Percentiles rank a stretch among this genome's conserved stretches.
phyloP scores from a whole-genome alignment of 73 alveolate species.

The Paraurostyla sp. region DNA sequence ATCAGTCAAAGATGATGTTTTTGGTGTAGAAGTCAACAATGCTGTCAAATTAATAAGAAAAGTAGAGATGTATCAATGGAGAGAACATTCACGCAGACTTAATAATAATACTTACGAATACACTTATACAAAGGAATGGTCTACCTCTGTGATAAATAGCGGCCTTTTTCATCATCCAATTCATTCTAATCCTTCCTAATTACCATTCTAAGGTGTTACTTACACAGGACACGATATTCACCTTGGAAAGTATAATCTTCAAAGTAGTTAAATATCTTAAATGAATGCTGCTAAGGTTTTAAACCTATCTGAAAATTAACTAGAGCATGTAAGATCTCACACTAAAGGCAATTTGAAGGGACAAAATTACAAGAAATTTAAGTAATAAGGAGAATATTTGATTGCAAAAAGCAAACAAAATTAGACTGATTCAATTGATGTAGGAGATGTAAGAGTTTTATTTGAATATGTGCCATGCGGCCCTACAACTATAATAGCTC shows the following conservation, averaged over 20 bases:
- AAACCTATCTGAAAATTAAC: no score
- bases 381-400: background rate
- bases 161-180: background rate
- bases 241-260: no score
- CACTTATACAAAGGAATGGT: slow-evolving; percentile 41
- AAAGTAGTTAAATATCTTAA: no score
- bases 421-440: background rate
- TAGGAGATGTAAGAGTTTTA: background rate
- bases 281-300: background rate
- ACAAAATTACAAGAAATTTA: no score
- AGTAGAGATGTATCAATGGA: slow-evolving; percentile 59
- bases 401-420: no score
- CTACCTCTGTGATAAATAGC: background rate
- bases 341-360: background rate
- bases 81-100: background rate
- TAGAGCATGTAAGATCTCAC: background rate
- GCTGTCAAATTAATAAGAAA: slow-evolving; percentile 2
- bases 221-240: no score
- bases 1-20: background rate
- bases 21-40: background rate
- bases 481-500: background rate
- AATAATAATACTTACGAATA: background rate
- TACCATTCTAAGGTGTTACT: no score
- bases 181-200: background rate
- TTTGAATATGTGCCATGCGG: background rate